Evolutionary conservation across 192 early-diverging fungal species (phyloP).

Genomic region (Powellomyces hirtus): DNA sequence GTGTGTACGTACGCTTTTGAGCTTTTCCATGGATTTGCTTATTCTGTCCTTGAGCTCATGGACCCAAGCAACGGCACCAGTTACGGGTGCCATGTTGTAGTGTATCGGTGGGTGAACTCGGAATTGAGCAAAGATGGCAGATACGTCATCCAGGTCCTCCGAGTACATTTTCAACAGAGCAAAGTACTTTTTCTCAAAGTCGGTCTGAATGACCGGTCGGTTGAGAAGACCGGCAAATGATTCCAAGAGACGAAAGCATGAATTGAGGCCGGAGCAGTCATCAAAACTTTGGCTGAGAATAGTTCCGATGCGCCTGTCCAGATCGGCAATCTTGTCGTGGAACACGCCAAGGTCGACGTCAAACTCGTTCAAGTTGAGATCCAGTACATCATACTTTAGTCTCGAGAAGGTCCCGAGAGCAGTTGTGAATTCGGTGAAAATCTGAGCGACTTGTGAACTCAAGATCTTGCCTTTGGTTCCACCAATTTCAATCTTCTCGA

Average conservation of each 20-base stretch:
- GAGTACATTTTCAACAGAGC: constrained; percentile 52
- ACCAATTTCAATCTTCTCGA: constrained; percentile 69
- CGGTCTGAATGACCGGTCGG: constrained; percentile 51
- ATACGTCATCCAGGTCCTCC: constrained; percentile 57
- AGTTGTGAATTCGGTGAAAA: constrained; percentile 58
- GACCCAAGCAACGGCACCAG: constrained; percentile 59
- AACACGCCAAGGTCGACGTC: constrained; percentile 52
- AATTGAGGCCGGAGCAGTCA: constrained; percentile 58
- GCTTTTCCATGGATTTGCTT: constrained; percentile 58
- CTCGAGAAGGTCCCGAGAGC: constrained; percentile 49
- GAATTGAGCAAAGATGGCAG: constrained; percentile 48
- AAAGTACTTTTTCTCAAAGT: constrained; percentile 65
- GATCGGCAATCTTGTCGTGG: constrained; percentile 56
- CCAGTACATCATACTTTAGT: constrained; percentile 63
- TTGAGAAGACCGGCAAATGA: constrained; percentile 60
- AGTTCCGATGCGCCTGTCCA: constrained; percentile 62
- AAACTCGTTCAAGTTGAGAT: constrained; percentile 49
- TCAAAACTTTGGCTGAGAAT: constrained; percentile 64
- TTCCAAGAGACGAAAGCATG: constrained; percentile 59
- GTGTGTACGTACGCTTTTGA: constrained; percentile 50
- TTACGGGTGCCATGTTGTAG: constrained; percentile 68
- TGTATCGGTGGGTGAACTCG: constrained; percentile 60
- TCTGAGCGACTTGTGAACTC: constrained; percentile 58
- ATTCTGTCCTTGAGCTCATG: constrained; percentile 64
- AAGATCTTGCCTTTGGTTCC: constrained; percentile 72